Evolutionary conservation across 805 yeast genomes (phyloP).

Genomic region (Clavispora phyllophila): DNA sequence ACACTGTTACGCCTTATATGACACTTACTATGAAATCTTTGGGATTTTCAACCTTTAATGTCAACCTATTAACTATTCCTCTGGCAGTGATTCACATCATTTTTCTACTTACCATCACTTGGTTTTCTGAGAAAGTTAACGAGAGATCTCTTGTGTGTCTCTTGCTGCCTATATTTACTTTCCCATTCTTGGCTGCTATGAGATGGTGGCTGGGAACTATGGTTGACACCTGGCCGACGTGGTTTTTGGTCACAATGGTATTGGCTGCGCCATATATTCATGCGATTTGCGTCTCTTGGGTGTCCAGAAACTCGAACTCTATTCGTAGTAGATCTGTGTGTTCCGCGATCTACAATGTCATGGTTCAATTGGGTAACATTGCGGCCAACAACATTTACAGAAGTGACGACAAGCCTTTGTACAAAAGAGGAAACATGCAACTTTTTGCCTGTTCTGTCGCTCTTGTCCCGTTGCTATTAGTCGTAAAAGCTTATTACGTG

Average conservation of each 20-base stretch:
- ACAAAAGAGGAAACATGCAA: conserved; percentile 50
- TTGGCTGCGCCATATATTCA: conserved; percentile 47
- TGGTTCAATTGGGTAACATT: conserved; percentile 55
- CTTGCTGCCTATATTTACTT: conserved; percentile 21
- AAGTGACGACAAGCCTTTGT: conserved; percentile 52
- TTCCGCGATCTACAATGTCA: conserved; percentile 61
- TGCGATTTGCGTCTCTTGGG: conserved; percentile 55
- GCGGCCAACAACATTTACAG: conserved; percentile 54
- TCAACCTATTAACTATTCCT: conserved; percentile 52
- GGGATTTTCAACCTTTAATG: conserved; percentile 50
- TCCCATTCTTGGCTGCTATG: conserved; percentile 28
- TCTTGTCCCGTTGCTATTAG: conserved; percentile 13
- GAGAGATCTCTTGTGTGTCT: conserved; percentile 20
- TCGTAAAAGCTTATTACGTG: conserved; percentile 34
- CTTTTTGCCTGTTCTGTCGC: conserved; percentile 30
- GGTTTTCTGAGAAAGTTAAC: conserved; percentile 19
- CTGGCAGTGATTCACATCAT: conserved; percentile 27
- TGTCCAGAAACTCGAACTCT: conserved; percentile 57
- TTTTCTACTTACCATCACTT: conserved; percentile 16
- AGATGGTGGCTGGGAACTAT: conserved; percentile 40
- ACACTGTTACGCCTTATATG: conserved; percentile 31
- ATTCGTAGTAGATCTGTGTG: conserved; percentile 62
- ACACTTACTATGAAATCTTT: conserved; percentile 43
- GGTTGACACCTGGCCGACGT: conserved; percentile 38
- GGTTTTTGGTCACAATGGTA: conserved; percentile 30